Percentiles rank a stretch among this genome's conserved stretches.
phyloP scores from a whole-genome alignment of 345 rosid genomes.

The Acer saccharum region DNA sequence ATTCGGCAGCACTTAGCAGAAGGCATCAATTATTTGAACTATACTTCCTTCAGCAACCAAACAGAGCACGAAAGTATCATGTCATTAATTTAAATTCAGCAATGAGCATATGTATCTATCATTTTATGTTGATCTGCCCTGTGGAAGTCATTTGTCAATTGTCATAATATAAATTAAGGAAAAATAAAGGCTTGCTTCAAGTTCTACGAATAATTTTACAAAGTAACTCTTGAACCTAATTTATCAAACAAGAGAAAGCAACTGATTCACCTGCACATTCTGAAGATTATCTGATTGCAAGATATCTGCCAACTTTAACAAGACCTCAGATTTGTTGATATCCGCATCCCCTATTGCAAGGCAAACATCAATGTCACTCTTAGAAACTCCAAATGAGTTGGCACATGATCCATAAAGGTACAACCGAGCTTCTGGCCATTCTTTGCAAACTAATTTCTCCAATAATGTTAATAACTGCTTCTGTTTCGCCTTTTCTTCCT shows the following conservation, averaged over 20 bases:
- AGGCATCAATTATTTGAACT: neutral
- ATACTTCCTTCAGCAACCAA: neutral
- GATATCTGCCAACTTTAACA: slow-evolving; percentile 82
- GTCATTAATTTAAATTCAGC: neutral
- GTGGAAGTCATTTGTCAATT: neutral
- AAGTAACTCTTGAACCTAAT: neutral
- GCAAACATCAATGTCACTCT: slow-evolving; percentile 95
- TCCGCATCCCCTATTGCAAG: slow-evolving; percentile 64
- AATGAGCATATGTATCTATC: neutral
- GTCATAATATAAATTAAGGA: neutral
- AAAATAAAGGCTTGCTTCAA: neutral
- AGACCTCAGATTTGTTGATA: slow-evolving; percentile 66
- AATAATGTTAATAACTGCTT: slow-evolving; percentile 62
- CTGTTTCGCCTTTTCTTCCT: slow-evolving; percentile 86
- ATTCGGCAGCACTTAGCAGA: neutral
- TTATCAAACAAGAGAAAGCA: slow-evolving; percentile 17
- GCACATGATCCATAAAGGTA: slow-evolving; percentile 97
- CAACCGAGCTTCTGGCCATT: slow-evolving; percentile 87
- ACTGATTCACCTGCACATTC: slow-evolving; percentile 78
- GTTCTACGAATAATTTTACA: neutral
- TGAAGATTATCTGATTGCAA: slow-evolving; percentile 82
- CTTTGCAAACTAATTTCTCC: slow-evolving; percentile 72
- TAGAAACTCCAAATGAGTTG: slow-evolving; percentile 86
- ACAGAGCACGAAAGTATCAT: neutral
- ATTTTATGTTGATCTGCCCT: neutral